phyloP scores from a whole-genome alignment of 2,329 filamentous ascomycete genomes.

The Colletotrichum gigasporum region DNA sequence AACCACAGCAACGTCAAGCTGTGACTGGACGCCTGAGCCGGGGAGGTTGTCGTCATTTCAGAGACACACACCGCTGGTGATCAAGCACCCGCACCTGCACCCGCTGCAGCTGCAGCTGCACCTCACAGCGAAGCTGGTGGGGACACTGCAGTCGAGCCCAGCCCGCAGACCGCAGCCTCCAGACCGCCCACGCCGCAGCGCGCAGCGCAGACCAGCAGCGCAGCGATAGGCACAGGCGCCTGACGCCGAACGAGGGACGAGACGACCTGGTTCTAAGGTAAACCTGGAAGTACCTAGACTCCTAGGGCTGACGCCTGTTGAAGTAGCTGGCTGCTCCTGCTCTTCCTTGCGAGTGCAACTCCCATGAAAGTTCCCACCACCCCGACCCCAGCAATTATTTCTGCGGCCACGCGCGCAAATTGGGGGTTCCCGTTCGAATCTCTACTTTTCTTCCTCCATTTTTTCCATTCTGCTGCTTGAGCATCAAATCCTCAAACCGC shows the following conservation, averaged over 20 bases:
- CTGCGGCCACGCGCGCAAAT: constrained; percentile 22
- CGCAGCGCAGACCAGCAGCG: constrained; percentile 3
- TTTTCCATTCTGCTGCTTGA: not conserved
- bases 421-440: constrained; percentile 9
- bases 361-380: not conserved
- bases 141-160: not conserved
- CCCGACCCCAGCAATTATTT: constrained; percentile 19
- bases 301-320: too few species aligned
- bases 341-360: constrained; percentile 1
- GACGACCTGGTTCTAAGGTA: too few species aligned
- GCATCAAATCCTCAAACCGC: not conserved
- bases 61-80: constrained; percentile 28
- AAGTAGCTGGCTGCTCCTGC: too few species aligned
- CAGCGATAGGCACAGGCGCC: constrained; percentile 8
- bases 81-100: not conserved
- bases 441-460: constrained; percentile 18
- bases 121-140: not conserved
- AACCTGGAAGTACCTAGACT: not conserved
- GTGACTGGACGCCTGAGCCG: not conserved
- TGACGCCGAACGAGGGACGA: not conserved
- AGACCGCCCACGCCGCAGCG: constrained; percentile 11
- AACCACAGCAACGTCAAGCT: too few species aligned
- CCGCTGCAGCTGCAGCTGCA: not conserved
- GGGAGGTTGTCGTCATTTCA: constrained; percentile 26
- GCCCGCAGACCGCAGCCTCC: not conserved